phyloP scores from a whole-genome alignment of 2,329 filamentous ascomycete genomes.

The Trichoderma sp. region DNA sequence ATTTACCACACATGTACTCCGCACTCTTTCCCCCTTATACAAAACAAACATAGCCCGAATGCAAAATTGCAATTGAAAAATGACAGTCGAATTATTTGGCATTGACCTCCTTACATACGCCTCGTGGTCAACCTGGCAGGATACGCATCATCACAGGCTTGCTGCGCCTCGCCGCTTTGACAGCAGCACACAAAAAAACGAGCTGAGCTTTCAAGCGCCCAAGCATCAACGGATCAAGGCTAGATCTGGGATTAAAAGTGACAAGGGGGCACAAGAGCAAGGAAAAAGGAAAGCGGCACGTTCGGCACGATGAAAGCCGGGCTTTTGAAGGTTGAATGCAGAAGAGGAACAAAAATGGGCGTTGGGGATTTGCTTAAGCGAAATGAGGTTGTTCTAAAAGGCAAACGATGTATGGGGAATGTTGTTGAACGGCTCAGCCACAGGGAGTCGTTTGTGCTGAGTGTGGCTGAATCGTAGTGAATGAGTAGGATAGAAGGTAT shows the following conservation, averaged over 20 bases:
- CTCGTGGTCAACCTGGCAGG: conserved; percentile 3
- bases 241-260: neutral
- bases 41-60: neutral
- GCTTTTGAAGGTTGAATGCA: neutral
- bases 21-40: neutral
- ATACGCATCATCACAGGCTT: neutral
- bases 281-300: neutral
- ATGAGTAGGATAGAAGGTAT: neutral
- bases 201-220: neutral
- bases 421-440: neutral
- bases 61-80: neutral
- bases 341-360: neutral
- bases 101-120: neutral
- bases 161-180: conserved; percentile 17
- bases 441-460: neutral
- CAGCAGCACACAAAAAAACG: neutral
- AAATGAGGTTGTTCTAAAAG: neutral
- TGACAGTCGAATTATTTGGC: neutral
- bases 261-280: neutral
- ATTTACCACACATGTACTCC: neutral
- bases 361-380: neutral
- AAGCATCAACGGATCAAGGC: neutral
- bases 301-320: neutral
- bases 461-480: neutral
- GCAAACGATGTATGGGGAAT: neutral